Conservation (phyloP, 345 rosid genomes). For the Arabidopsis suecica region DNA sequence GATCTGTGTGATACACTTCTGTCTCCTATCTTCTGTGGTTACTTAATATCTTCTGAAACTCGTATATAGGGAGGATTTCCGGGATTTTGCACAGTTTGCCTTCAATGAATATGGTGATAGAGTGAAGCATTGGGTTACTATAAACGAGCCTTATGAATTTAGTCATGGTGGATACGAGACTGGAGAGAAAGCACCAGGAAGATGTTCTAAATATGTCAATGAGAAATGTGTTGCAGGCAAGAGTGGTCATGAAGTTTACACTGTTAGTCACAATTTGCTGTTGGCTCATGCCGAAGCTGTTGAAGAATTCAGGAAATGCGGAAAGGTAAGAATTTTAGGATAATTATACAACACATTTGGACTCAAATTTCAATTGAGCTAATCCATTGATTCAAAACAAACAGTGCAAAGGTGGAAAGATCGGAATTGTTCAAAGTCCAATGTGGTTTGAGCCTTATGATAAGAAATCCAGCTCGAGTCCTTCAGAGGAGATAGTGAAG, state of each 20-base stretch:
- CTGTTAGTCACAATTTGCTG: conserved; percentile 42
- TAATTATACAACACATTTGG: too few relatives aligned
- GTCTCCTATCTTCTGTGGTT: background rate
- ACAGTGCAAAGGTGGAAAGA: conserved; percentile 46
- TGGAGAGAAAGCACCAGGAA: conserved; percentile 50
- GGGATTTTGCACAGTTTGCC: conserved; percentile 41
- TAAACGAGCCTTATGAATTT: conserved; percentile 55
- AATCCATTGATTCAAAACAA: background rate
- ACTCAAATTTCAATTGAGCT: background rate
- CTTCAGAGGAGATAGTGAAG: conserved; percentile 42
- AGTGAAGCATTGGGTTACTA: conserved; percentile 64
- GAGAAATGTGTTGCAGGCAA: conserved; percentile 43
- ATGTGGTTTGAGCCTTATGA: conserved; percentile 48
- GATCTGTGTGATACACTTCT: background rate
- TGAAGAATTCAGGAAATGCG: conserved; percentile 46
- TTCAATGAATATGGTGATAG: conserved; percentile 53
- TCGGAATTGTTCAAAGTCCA: conserved; percentile 43
- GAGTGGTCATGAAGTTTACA: conserved; percentile 47
- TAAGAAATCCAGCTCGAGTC: conserved; percentile 15
- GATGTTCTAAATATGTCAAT: conserved; percentile 46
- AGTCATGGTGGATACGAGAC: conserved; percentile 44
- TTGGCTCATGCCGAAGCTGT: conserved; percentile 52
- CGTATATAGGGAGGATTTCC: conserved; percentile 41
- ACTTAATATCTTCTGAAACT: background rate
- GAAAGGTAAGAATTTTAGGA: conserved; percentile 32